A percentile compares a stretch with the other conserved stretches of the same genome.
Conservation (phyloP, 2,329 filamentous ascomycete species). For the Coniochaeta sp. region DNA sequence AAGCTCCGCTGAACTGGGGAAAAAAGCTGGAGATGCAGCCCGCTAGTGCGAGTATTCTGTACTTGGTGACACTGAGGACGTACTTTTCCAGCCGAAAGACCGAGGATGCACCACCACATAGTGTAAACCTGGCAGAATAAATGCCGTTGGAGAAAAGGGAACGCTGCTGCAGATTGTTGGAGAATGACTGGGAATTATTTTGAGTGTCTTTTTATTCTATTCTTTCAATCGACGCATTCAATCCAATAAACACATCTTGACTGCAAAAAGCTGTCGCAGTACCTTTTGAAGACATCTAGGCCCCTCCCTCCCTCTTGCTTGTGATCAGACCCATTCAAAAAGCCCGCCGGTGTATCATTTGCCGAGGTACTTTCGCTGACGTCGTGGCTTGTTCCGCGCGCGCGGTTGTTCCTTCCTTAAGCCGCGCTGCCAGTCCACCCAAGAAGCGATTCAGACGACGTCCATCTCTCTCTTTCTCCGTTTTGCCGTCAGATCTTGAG, state of each 20-base stretch:
- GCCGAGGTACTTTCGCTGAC: not conserved
- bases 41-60: not conserved
- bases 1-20: too few relatives aligned
- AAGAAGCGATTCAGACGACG: not conserved
- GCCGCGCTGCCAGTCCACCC: not conserved
- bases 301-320: not conserved
- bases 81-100: not conserved
- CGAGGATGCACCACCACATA: not conserved
- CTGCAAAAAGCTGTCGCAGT: too few relatives aligned
- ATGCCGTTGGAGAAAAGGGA: not conserved
- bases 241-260: not conserved
- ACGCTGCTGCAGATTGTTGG: not conserved
- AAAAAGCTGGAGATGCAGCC: not conserved
- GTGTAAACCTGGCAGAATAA: not conserved
- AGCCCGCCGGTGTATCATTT: slow-evolving; percentile 1
- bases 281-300: too few relatives aligned
- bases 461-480: not conserved
- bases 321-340: not conserved
- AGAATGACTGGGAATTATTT: not conserved
- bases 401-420: not conserved
- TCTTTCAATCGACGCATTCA: not conserved
- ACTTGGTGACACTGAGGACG: not conserved
- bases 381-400: not conserved
- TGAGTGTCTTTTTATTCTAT: not conserved
- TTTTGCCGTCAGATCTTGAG: not conserved